Evolutionary conservation across 2,329 filamentous ascomycete species (phyloP), one percentile per base, ranked within the genome.

Genomic region (Exophiala viscosa): DNA sequence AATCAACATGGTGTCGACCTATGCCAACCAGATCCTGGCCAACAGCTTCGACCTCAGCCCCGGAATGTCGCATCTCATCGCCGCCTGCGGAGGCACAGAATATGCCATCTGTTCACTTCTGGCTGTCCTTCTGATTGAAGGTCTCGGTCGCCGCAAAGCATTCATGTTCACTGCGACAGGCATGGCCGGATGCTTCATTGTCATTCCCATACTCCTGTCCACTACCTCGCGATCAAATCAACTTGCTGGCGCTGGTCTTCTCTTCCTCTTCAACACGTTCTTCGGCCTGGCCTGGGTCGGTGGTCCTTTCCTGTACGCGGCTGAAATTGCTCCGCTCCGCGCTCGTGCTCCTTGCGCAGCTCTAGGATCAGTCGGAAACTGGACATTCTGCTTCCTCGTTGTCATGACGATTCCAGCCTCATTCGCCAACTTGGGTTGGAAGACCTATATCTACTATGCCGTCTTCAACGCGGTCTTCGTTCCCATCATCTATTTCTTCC

Each of bases 151-250:
- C 31, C 78, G 86, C 15, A 80, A 81, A 63, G 77, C 90, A 56
- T 89, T 90, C 84, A 70, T 90, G 14, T 82, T 88, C 58, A 87
- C 87, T 49, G 83, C 83, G 0, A 70, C 80, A 35, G 83, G 83
- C 0, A 84, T 85, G 73, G 82, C 82, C 34, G 65, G 77, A 1
- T 83, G 81, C 48, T 88, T 89, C 86, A 78, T 83, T 2, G 76
- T 88, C 28, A 64, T 78, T 28, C 44, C 44, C 5, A 46, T 46
- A 11, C 32, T 46, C 10, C 44, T 46, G 28, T 46, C 44, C n/a
- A 46, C 44, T 15, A 46, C 23, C 15, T 46, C 44, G 14, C 44
- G 44, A 46, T 46, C 44, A 3, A 46, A 46, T 13, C 44, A 46
- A 35, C 44, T 46, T 28, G 44, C 44, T 35, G 44, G 28, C 34